Evolutionary conservation across 345 rosid species (phyloP).

Genomic region (Populus deltoides): DNA sequence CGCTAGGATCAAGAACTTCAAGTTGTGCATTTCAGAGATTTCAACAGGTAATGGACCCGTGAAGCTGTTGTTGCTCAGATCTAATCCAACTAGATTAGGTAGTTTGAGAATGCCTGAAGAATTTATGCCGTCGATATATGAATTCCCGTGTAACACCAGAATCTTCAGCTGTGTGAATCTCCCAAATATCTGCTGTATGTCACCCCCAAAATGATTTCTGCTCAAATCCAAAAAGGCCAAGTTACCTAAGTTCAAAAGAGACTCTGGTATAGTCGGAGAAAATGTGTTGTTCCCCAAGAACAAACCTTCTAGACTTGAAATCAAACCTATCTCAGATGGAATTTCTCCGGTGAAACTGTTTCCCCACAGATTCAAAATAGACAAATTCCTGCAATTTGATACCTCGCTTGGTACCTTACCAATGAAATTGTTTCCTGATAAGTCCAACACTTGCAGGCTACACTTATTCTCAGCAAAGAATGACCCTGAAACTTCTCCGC

Average conservation of each 20-base stretch:
- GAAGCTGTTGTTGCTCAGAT: conserved; percentile 74
- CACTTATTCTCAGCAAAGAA: conserved; percentile 47
- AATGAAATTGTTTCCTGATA: conserved; percentile 52
- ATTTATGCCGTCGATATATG: conserved; percentile 53
- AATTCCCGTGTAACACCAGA: conserved; percentile 58
- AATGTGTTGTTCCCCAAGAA: conserved; percentile 71
- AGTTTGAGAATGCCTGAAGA: conserved; percentile 70
- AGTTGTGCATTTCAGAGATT: conserved; percentile 46
- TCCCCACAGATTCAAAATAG: conserved; percentile 57
- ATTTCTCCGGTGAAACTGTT: conserved; percentile 58
- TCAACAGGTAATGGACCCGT: conserved; percentile 64
- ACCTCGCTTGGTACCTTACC: conserved; percentile 50
- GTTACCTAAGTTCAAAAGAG: conserved; percentile 53
- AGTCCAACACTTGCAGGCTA: conserved; percentile 49
- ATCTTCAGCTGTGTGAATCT: conserved; percentile 57
- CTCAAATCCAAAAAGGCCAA: conserved; percentile 69
- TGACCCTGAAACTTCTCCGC: conserved; percentile 39
- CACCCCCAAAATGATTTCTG: conserved; percentile 59
- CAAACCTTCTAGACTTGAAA: conserved; percentile 55
- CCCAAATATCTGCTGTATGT: conserved; percentile 67
- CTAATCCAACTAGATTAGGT: conserved; percentile 51
- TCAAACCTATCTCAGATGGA: conserved; percentile 62
- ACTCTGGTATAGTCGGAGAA: conserved; percentile 53
- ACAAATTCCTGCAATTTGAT: conserved; percentile 55
- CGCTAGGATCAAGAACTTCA: conserved; percentile 66